Percentiles rank a stretch among this genome's conserved stretches.
Evolutionary conservation across 2,329 filamentous ascomycete genomes (phyloP).

Genomic region (Claviceps digitariae): DNA sequence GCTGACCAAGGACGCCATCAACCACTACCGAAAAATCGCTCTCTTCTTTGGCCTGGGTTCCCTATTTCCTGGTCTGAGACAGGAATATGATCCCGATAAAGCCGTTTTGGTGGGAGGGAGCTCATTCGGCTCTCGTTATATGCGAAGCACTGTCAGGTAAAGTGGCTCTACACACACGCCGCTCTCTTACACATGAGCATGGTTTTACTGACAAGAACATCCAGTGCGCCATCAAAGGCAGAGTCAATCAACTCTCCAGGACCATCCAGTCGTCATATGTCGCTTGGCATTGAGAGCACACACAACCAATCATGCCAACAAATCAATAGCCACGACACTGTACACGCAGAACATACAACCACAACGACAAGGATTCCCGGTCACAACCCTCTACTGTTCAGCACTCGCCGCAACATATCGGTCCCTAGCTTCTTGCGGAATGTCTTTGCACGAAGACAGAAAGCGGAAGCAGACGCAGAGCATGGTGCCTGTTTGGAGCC

Average conservation of each 20-base stretch:
- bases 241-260: conserved; percentile 9
- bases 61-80: conserved; percentile 27
- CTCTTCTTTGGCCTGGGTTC: conserved; percentile 28
- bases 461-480: background rate
- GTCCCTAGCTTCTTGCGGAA: conserved; percentile 11
- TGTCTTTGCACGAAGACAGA: conserved; percentile 6
- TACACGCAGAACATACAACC: background rate
- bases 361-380: background rate
- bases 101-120: conserved; percentile 8
- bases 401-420: conserved; percentile 17
- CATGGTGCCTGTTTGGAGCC: background rate
- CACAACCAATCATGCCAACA: conserved; percentile 9
- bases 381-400: conserved; percentile 22
- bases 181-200: background rate
- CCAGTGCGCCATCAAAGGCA: background rate
- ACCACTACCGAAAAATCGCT: conserved; percentile 30
- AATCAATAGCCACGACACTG: background rate
- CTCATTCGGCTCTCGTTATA: conserved; percentile 11
- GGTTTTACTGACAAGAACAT: conserved; percentile 1
- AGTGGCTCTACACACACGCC: background rate
- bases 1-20: conserved; percentile 37
- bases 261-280: conserved; percentile 9
- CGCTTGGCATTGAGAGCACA: conserved; percentile 5
- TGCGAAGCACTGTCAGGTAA: conserved; percentile 12
- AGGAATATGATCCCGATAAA: conserved; percentile 26